These are phyloP conservation scores for Colletotrichum lupini DNA, from an alignment of 2,329 filamentous ascomycete species.

Conservation along the genomic window DNA sequence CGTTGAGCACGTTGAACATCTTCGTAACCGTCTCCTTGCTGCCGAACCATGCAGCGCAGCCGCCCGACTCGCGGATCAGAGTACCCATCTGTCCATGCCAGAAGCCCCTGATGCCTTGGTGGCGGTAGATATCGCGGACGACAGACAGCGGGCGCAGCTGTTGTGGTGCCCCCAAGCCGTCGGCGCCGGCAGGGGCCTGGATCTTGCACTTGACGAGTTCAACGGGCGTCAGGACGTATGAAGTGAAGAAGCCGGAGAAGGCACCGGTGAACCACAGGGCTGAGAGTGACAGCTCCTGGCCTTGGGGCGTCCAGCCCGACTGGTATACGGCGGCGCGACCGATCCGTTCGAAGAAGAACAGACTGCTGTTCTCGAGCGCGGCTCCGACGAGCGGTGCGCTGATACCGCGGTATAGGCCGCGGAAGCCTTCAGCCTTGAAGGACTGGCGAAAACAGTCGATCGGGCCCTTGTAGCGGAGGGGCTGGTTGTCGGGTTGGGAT, in stretches of 20 bases:
- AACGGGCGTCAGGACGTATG: conserved; percentile 90
- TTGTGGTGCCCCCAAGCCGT: conserved; percentile 54
- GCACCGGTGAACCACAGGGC: conserved; percentile 85
- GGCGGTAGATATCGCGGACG: conserved; percentile 81
- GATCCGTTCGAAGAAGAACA: conserved; percentile 91
- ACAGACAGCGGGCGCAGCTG: conserved; percentile 75
- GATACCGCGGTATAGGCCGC: conserved; percentile 90
- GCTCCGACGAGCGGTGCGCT: conserved; percentile 91
- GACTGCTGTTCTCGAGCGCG: conserved; percentile 88
- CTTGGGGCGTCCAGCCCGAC: conserved; percentile 58
- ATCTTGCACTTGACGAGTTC: conserved; percentile 99
- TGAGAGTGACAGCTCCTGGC: conserved; percentile 75
- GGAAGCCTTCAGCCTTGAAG: conserved; percentile 80
- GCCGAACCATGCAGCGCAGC: conserved; percentile 95
- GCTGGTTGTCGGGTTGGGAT: conserved; percentile 88
- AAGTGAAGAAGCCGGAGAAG: conserved; percentile 88
- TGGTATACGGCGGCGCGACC: conserved; percentile 74
- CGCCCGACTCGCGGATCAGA: conserved; percentile 91
- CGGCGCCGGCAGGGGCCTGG: conserved; percentile 73
- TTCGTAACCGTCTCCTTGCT: conserved; percentile 84
- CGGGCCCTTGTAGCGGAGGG: conserved; percentile 85
- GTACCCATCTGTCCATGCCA: conserved; percentile 97
- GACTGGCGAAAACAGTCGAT: conserved; percentile 94
- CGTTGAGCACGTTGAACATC: conserved; percentile 72
- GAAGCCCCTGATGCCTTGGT: conserved; percentile 86